phyloP scores from a whole-genome alignment of 2,329 filamentous ascomycete species.

The Penicillium olsonii region DNA sequence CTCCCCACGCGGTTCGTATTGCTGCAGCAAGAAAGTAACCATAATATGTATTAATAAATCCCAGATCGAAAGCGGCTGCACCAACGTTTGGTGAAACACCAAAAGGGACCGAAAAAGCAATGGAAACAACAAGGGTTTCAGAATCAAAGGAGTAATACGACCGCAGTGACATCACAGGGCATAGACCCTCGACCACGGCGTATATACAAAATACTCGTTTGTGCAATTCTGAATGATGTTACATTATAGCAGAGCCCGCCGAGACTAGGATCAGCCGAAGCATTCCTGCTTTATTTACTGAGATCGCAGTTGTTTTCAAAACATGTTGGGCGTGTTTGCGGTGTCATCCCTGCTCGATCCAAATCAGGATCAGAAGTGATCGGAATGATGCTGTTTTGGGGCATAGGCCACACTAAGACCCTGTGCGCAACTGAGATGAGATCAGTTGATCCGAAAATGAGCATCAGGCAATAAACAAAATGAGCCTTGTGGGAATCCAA shows the following conservation, averaged over 20 bases:
- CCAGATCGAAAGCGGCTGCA: background rate
- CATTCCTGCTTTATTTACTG: background rate
- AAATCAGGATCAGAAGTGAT: background rate
- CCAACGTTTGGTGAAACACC: conserved; percentile 3
- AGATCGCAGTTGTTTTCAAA: background rate
- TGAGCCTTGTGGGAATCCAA: background rate
- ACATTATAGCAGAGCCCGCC: background rate
- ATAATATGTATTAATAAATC: background rate
- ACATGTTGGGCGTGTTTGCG: background rate
- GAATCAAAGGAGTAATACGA: background rate
- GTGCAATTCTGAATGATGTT: background rate
- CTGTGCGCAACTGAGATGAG: background rate
- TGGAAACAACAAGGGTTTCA: conserved; percentile 3
- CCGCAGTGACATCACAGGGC: background rate
- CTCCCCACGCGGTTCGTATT: conserved; percentile 3
- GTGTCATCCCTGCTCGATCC: background rate
- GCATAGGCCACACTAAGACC: background rate
- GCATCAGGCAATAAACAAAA: background rate
- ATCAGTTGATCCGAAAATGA: background rate
- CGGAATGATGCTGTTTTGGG: background rate
- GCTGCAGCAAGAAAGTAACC: background rate
- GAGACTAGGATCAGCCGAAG: background rate
- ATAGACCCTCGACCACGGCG: too few species aligned
- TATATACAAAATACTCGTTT: background rate
- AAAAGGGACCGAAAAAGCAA: background rate